Percentiles rank a stretch among this genome's conserved stretches.
These are phyloP conservation scores for Epichloe coenophiala DNA, from an alignment of 2,329 filamentous ascomycete species.

Conservation along the genomic window DNA sequence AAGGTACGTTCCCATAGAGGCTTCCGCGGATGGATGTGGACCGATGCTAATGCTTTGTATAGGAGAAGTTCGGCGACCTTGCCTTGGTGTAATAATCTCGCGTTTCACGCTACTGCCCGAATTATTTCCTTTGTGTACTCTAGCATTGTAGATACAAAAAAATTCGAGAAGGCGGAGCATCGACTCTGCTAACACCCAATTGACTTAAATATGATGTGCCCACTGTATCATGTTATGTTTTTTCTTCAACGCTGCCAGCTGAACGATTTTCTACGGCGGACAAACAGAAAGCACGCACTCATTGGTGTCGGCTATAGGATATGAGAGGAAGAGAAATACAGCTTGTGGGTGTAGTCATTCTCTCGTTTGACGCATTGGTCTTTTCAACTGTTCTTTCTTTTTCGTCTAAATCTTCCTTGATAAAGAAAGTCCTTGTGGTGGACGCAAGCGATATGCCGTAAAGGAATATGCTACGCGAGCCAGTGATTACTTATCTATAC, in stretches of 20 bases:
- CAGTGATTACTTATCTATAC: neutral
- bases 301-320: too few species aligned
- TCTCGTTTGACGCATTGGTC: too few species aligned
- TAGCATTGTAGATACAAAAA: slow-evolving; percentile 57
- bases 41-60: slow-evolving; percentile 30
- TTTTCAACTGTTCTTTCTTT: too few species aligned
- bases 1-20: slow-evolving; percentile 53
- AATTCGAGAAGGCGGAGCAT: slow-evolving; percentile 15
- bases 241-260: neutral
- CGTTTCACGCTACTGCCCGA: slow-evolving; percentile 23
- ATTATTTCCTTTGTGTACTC: slow-evolving; percentile 45
- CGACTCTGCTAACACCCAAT: slow-evolving; percentile 20
- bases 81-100: slow-evolving; percentile 65
- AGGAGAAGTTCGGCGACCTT: slow-evolving; percentile 99
- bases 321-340: too few species aligned
- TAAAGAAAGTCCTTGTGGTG: neutral
- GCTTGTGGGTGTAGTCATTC: too few species aligned
- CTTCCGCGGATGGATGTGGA: neutral
- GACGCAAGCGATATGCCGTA: neutral
- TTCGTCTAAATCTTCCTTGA: too few species aligned
- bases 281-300: neutral
- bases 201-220: neutral
- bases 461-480: neutral
- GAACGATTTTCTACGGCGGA: neutral
- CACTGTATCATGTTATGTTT: neutral